Percentiles rank a stretch among this genome's conserved stretches.
These are phyloP conservation scores for Trematosphaeria pertusa DNA, from an alignment of 2,329 filamentous ascomycete genomes.

Conservation along the genomic window DNA sequence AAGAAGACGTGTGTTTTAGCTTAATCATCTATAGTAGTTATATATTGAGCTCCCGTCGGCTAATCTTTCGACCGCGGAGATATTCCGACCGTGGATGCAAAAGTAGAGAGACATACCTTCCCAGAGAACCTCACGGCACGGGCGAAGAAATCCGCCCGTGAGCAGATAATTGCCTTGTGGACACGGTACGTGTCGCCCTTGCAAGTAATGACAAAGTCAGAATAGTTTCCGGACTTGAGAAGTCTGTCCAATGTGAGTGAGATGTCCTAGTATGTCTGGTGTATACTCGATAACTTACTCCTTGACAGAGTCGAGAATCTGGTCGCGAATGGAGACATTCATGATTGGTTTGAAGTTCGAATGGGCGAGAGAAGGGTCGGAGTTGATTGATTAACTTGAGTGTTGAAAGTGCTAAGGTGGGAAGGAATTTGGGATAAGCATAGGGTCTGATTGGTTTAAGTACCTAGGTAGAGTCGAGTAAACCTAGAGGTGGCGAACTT, in stretches of 20 bases:
- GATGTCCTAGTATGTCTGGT: not conserved
- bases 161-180: conserved; percentile 22
- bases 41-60: not conserved
- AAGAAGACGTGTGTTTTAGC: no score
- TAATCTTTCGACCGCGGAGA: not conserved
- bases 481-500: not conserved
- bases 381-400: no score
- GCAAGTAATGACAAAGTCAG: conserved; percentile 25
- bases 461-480: not conserved
- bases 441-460: not conserved
- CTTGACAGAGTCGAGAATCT: not conserved
- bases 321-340: not conserved
- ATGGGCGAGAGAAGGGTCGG: no score
- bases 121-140: conserved; percentile 10
- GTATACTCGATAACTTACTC: not conserved
- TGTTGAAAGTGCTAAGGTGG: not conserved
- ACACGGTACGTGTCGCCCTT: conserved; percentile 16
- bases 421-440: not conserved
- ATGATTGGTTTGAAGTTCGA: not conserved
- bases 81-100: not conserved
- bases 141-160: conserved; percentile 16
- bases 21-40: no score
- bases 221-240: conserved; percentile 16
- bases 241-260: not conserved
- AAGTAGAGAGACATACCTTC: not conserved